Evolutionary conservation across 129 eudicot genomes (phyloP), one percentile per base, ranked within the genome.

Genomic region (Ambrosia trifida): DNA sequence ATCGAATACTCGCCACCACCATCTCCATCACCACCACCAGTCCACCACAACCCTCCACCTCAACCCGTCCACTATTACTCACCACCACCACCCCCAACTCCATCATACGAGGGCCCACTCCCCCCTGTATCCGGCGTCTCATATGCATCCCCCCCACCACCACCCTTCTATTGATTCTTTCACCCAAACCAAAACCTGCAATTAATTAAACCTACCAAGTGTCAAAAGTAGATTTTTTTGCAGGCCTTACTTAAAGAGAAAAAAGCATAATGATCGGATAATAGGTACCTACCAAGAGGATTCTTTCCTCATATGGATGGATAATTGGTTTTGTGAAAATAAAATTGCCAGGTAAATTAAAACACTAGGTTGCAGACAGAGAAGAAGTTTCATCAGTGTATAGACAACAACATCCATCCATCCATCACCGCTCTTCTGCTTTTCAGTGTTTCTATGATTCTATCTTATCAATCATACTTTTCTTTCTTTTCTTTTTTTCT

Each of bases 101-200:
- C 95, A 0, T 54, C 72, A 11, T 88, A 76, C 35, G 91, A 78
- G 11, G 93, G 88, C 14, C 96, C 96, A 43, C 70, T 89, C 66
- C 96, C 96, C 5, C 96, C 96, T 0, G 74, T 89, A 10, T 2
- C 72, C 14, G 87, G 93, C 14, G 90, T 89, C 44, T 73, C 93
- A 6, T 89, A 89, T 30, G 80, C 88, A 32, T 90, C 96, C 35
- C 96, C 96, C 11, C 96, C 96, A 1, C 96, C 96, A 28, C 96
- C 96, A 43, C 94, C 96, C 66, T 89, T 79, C 80, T 89, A 89
- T 86, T 89, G 85, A 89, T 89, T 89, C 91, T 82, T 89, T 78
- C 72, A 78, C 74, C 60, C 74, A 66, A 68, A 63, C 64, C 44
- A 24, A 32, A 10, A 67, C 81, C 84, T 70, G 74, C 74, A 79